Conservation (phyloP, 176 grass and related monocot species). For the Areca catechu region DNA sequence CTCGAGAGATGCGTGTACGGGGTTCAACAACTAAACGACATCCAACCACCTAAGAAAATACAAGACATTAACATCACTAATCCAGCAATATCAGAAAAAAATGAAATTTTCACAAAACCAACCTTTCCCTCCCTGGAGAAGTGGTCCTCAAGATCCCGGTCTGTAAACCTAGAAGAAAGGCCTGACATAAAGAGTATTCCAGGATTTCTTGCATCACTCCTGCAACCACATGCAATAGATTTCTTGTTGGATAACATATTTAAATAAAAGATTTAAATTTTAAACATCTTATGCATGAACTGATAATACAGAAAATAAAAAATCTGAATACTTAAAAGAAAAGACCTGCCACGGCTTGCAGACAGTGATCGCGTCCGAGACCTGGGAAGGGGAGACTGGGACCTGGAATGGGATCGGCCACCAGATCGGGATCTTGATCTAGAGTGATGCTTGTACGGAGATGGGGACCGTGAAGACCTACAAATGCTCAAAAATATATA, state of each 20-base stretch:
- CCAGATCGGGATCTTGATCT: constrained; percentile 54
- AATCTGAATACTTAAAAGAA: background rate
- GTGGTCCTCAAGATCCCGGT: constrained; percentile 53
- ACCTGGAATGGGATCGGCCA: constrained; percentile 37
- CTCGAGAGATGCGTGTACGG: constrained; percentile 52
- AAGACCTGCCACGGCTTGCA: constrained; percentile 49
- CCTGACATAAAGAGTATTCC: constrained; percentile 68
- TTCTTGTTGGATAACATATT: too few relatives aligned
- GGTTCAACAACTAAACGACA: constrained; percentile 64
- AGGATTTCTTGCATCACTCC: constrained; percentile 35
- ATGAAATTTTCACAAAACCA: constrained; percentile 1
- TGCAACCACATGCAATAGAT: constrained; percentile 11
- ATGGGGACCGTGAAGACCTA: constrained; percentile 58
- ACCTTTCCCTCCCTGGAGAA: constrained; percentile 71
- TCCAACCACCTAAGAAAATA: constrained; percentile 33
- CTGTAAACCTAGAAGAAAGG: constrained; percentile 57
- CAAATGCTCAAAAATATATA: too few relatives aligned
- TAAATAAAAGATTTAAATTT: too few relatives aligned
- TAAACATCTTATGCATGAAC: too few relatives aligned
- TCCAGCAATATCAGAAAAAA: background rate
- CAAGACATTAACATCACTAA: background rate
- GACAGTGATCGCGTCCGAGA: constrained; percentile 36
- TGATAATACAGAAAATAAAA: background rate
- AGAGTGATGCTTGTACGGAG: constrained; percentile 42
- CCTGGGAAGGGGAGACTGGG: constrained; percentile 40